phyloP scores from a whole-genome alignment of 2,329 filamentous ascomycete genomes.

The Clathrospora elynae region DNA sequence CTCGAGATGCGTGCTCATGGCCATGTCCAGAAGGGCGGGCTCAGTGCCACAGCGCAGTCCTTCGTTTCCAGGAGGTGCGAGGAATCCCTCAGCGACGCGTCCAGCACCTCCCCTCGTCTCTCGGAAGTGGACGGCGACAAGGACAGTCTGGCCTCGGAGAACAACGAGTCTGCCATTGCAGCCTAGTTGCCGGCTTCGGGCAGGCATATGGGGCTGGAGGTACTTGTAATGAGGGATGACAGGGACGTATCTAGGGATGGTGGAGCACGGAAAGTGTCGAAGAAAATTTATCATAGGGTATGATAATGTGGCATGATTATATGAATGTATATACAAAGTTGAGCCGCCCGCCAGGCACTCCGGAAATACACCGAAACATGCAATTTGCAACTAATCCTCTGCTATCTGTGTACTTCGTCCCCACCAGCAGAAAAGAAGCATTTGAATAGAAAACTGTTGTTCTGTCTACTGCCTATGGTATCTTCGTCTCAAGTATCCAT shows the following conservation, averaged over 20 bases:
- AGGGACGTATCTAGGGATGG: background rate
- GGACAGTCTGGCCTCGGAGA: background rate
- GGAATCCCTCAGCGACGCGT: constrained; percentile 22
- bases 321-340: constrained; percentile 5
- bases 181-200: background rate
- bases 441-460: background rate
- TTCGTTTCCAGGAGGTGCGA: constrained; percentile 10
- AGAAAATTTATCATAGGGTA: background rate
- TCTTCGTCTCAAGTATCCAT: constrained; percentile 4
- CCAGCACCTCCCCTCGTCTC: constrained; percentile 13
- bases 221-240: background rate
- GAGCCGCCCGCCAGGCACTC: background rate
- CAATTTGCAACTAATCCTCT: background rate
- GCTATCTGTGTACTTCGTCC: background rate
- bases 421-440: background rate
- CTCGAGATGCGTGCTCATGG: constrained; percentile 38
- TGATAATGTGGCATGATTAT: background rate
- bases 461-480: constrained; percentile 9
- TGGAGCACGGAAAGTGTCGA: background rate
- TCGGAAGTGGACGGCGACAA: constrained; percentile 6
- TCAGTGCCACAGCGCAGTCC: constrained; percentile 38
- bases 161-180: background rate
- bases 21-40: constrained; percentile 25
- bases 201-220: background rate
- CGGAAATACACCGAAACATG: background rate